phyloP scores from a whole-genome alignment of 148 eudicot species.

The Suaeda aralocaspica region DNA sequence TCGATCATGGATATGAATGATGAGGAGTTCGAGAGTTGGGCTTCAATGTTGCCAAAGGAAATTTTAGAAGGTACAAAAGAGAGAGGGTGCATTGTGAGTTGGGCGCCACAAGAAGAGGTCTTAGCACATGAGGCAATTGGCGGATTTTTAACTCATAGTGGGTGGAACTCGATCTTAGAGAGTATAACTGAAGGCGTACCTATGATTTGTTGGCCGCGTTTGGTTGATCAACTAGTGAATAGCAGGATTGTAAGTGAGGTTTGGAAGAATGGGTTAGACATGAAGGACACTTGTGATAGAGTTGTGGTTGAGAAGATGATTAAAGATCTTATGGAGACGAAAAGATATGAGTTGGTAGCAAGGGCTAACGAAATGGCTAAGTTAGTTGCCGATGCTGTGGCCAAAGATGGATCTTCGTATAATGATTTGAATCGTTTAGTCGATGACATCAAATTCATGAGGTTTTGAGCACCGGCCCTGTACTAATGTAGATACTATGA shows the following conservation, averaged over 20 bases:
- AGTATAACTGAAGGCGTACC: slow-evolving; percentile 33
- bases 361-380: slow-evolving; percentile 11
- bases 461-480: slow-evolving; percentile 7
- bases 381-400: slow-evolving; percentile 23
- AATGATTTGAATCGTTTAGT: slow-evolving; percentile 18
- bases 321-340: slow-evolving; percentile 25
- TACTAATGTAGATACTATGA: no score
- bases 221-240: slow-evolving; percentile 35
- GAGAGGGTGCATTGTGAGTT: slow-evolving; percentile 25
- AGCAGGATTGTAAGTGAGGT: slow-evolving; percentile 31
- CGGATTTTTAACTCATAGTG: slow-evolving; percentile 33
- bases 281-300: slow-evolving; percentile 33
- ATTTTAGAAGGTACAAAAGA: slow-evolving; percentile 20
- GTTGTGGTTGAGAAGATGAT: slow-evolving; percentile 22
- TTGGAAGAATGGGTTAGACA: slow-evolving; percentile 29
- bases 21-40: background rate
- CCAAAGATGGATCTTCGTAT: slow-evolving; percentile 29
- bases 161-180: slow-evolving; percentile 39
- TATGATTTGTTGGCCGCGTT: slow-evolving; percentile 35
- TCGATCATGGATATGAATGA: slow-evolving; percentile 12
- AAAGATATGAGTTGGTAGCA: slow-evolving; percentile 12
- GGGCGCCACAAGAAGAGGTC: slow-evolving; percentile 38
- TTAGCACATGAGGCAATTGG: slow-evolving; percentile 28
- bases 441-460: slow-evolving; percentile 22
- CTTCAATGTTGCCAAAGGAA: background rate